phyloP scores from a whole-genome alignment of 345 rosid genomes.

The Ceriops tagal region DNA sequence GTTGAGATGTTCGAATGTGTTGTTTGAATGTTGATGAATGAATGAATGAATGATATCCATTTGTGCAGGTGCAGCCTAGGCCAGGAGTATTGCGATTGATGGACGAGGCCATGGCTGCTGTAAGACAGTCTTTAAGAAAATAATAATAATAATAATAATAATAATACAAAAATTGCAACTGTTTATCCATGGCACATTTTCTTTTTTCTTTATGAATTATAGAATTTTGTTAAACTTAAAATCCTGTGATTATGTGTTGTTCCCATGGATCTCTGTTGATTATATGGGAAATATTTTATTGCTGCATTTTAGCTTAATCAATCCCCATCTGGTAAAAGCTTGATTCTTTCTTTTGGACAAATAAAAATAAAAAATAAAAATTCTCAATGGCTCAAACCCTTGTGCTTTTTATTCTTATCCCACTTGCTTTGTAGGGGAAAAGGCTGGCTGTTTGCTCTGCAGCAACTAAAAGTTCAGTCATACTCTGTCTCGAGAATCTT shows the following conservation, averaged over 20 bases:
- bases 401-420: not conserved
- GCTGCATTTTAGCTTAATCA: too few relatives aligned
- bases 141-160: too few relatives aligned
- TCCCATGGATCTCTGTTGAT: too few relatives aligned
- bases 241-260: too few relatives aligned
- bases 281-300: too few relatives aligned
- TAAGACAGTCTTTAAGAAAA: constrained; percentile 30
- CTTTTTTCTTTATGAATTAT: not conserved
- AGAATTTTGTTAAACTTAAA: not conserved
- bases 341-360: too few relatives aligned
- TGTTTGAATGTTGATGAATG: too few relatives aligned
- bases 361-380: too few relatives aligned
- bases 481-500: constrained; percentile 85
- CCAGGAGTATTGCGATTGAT: constrained; percentile 86
- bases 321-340: too few relatives aligned
- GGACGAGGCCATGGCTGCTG: constrained; percentile 94
- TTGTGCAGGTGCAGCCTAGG: constrained; percentile 74
- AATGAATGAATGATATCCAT: not conserved
- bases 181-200: not conserved
- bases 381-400: not conserved
- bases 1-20: too few relatives aligned
- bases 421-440: constrained; percentile 53
- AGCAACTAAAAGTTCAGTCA: constrained; percentile 94
- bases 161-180: not conserved
- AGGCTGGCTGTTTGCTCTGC: constrained; percentile 89